Conservation (phyloP, 1,284 basidiomycete species). For the Ceratobasidium sp. region DNA sequence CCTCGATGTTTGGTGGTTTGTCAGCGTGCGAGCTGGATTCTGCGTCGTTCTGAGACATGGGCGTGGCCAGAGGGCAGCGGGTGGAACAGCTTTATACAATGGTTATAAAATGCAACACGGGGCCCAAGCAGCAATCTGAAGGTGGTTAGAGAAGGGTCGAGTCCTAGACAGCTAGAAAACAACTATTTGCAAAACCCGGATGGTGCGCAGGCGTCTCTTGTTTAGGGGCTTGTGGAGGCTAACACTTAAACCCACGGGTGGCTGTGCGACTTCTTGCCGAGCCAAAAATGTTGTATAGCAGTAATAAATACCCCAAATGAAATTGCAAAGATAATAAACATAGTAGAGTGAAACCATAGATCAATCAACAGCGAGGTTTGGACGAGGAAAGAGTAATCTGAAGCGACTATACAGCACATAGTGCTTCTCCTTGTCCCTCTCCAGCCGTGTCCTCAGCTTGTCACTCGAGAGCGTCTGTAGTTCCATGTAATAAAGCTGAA, state of each 20-base stretch:
- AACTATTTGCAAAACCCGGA: neutral
- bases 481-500: conserved; percentile 22
- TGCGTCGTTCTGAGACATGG: neutral
- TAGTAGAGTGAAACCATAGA: neutral
- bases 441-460: conserved; percentile 17
- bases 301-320: neutral
- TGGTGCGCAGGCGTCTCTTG: neutral
- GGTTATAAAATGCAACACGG: no score
- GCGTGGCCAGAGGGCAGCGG: neutral
- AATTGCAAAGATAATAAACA: neutral
- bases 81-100: neutral
- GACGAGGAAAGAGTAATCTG: conserved; percentile 21
- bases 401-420: conserved; percentile 26
- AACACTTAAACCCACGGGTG: neutral
- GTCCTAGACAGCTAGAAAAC: neutral
- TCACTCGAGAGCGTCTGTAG: neutral
- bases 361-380: conserved; percentile 2
- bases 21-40: neutral
- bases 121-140: no score
- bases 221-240: neutral
- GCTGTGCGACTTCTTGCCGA: neutral
- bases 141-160: neutral
- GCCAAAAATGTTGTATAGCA: neutral
- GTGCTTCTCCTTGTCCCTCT: conserved; percentile 19
- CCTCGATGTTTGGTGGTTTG: neutral